phyloP scores from a whole-genome alignment of 495 filamentous ascomycete species.

The Glonium stellatum region DNA sequence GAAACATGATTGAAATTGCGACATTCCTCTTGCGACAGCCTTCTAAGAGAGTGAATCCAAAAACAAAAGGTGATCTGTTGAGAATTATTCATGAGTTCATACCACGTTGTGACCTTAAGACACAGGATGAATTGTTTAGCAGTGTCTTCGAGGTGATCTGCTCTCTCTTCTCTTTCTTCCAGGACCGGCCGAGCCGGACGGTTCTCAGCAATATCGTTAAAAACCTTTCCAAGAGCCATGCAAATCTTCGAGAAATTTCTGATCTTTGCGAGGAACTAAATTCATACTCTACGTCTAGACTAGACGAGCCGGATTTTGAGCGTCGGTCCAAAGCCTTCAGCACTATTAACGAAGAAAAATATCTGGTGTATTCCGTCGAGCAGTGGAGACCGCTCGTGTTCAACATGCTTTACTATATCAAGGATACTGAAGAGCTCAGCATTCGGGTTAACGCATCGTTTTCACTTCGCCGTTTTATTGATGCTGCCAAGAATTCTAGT shows the following conservation, averaged over 20 bases:
- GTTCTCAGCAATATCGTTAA: conserved; percentile 63
- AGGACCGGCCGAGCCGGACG: conserved; percentile 64
- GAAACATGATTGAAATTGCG: conserved; percentile 65
- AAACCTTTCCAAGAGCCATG: conserved; percentile 58
- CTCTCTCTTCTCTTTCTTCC: conserved; percentile 80
- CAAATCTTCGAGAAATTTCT: conserved; percentile 56
- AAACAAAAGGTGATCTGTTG: conserved; percentile 73
- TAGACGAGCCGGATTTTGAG: conserved; percentile 84
- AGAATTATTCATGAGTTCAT: conserved; percentile 69
- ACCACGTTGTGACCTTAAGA: conserved; percentile 50
- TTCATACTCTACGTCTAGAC: conserved; percentile 55
- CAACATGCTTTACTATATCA: conserved; percentile 85
- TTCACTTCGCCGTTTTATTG: conserved; percentile 72
- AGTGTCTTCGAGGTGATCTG: conserved; percentile 57
- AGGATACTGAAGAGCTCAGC: conserved; percentile 78
- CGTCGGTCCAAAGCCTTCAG: conserved; percentile 71
- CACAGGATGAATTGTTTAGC: conserved; percentile 50
- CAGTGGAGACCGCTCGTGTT: conserved; percentile 88
- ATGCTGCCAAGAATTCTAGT: conserved; percentile 42
- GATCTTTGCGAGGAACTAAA: conserved; percentile 73
- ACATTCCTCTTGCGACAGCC: conserved; percentile 80
- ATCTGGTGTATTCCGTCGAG: conserved; percentile 51
- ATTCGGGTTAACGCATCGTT: conserved; percentile 80
- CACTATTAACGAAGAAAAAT: conserved; percentile 53
- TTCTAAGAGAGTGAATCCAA: conserved; percentile 67